A percentile compares a stretch with the other conserved stretches of the same genome.
These are phyloP conservation scores for Plantago major DNA, from an alignment of 257 asterid species.

Conservation along the genomic window DNA sequence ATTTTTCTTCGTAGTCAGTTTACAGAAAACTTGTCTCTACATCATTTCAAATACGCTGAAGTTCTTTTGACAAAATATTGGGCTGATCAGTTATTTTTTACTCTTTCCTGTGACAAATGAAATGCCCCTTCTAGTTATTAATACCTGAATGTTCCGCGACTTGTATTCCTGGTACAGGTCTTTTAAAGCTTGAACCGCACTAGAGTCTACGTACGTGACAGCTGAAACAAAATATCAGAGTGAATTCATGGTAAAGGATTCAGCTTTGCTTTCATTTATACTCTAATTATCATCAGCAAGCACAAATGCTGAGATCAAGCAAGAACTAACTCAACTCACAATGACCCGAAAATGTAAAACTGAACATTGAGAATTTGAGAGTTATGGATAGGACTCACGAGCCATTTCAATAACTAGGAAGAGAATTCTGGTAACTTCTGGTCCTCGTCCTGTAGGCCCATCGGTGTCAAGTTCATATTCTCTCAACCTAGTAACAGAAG, in stretches of 20 bases:
- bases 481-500: conserved; percentile 59
- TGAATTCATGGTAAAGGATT: conserved; percentile 4
- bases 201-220: conserved; percentile 84
- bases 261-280: not conserved
- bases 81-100: not conserved
- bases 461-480: conserved; percentile 73
- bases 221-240: conserved; percentile 51
- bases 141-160: conserved; percentile 85
- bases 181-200: conserved; percentile 90
- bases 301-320: not conserved
- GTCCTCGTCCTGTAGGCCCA: conserved; percentile 66
- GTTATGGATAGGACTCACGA: conserved; percentile 55
- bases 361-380: conserved; percentile 6
- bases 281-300: not conserved
- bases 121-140: not conserved
- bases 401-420: conserved; percentile 95
- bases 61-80: not conserved
- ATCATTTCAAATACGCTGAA: too few species aligned
- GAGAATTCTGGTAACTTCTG: conserved; percentile 71
- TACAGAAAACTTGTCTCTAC: too few species aligned
- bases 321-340: not conserved
- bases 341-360: not conserved
- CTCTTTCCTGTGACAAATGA: not conserved
- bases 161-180: conserved; percentile 84
- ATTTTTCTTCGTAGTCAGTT: too few species aligned